Conservation (phyloP, 2,329 filamentous ascomycete genomes). For the Sarocladiaceae sp. region DNA sequence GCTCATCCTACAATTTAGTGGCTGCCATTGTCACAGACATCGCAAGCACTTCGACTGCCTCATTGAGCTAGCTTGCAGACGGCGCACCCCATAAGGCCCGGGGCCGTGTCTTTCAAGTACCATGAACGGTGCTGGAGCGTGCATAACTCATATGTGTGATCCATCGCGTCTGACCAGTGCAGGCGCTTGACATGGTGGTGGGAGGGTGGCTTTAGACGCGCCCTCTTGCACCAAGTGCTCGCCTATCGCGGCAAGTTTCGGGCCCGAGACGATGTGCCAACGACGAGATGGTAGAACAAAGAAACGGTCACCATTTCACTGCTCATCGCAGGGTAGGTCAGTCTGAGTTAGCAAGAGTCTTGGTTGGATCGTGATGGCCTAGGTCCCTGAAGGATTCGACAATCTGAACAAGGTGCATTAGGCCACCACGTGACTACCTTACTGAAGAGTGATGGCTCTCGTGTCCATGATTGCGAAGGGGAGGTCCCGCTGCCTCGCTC, state of each 20-base stretch:
- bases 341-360: too few species aligned
- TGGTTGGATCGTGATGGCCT: too few species aligned
- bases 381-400: too few species aligned
- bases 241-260: constrained; percentile 3
- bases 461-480: too few species aligned
- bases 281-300: too few species aligned
- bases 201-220: constrained; percentile 9
- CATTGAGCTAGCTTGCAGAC: neutral
- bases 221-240: neutral
- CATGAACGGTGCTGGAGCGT: neutral
- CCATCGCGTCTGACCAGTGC: constrained; percentile 6
- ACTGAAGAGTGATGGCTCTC: too few species aligned
- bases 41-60: neutral
- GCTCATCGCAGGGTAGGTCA: too few species aligned
- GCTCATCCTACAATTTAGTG: neutral
- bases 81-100: neutral
- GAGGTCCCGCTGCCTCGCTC: too few species aligned
- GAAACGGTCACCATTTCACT: too few species aligned
- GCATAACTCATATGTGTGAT: neutral
- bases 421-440: too few species aligned
- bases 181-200: neutral
- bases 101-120: neutral
- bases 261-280: neutral
- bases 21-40: neutral
- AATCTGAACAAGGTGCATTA: too few species aligned